A percentile compares a stretch with the other conserved stretches of the same genome.
phyloP scores from a whole-genome alignment of 148 eudicot species.

The Pouteria glomerata region DNA sequence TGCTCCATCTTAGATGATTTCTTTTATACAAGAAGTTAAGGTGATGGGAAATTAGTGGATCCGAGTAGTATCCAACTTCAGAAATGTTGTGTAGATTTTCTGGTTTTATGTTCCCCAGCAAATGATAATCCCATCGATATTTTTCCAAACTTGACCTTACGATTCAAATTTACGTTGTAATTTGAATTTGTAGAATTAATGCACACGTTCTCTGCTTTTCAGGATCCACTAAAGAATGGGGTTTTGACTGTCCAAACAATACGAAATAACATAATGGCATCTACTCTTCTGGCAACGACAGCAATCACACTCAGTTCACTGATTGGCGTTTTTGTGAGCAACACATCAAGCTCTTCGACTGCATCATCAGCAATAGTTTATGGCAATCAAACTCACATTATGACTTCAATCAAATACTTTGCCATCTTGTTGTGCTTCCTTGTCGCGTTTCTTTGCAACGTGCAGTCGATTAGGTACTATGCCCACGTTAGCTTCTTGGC shows the following conservation, averaged over 20 bases:
- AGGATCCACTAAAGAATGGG: conserved; percentile 77
- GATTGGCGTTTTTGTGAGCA: conserved; percentile 66
- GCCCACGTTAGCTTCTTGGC: conserved; percentile 75
- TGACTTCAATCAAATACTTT: conserved; percentile 62
- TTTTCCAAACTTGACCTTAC: background rate
- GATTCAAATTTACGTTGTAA: background rate
- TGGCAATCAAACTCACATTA: conserved; percentile 40
- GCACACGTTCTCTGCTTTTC: background rate
- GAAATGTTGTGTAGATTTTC: background rate
- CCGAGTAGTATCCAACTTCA: background rate
- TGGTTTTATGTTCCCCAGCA: background rate
- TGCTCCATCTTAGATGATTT: background rate
- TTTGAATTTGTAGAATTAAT: conserved; percentile 3
- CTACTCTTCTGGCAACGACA: conserved; percentile 73
- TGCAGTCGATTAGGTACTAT: conserved; percentile 71
- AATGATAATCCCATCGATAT: background rate
- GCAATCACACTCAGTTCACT: conserved; percentile 81
- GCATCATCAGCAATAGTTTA: conserved; percentile 34
- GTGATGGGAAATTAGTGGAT: background rate
- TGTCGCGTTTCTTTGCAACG: conserved; percentile 67
- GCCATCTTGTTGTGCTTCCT: conserved; percentile 68
- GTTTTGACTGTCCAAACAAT: conserved; percentile 55
- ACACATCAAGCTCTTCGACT: conserved; percentile 29
- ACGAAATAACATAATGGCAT: conserved; percentile 80
- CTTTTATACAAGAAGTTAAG: background rate